A percentile compares a stretch with the other conserved stretches of the same genome.
Evolutionary conservation across 257 asterid species (phyloP).

Genomic region (Salvia miltiorrhiza): DNA sequence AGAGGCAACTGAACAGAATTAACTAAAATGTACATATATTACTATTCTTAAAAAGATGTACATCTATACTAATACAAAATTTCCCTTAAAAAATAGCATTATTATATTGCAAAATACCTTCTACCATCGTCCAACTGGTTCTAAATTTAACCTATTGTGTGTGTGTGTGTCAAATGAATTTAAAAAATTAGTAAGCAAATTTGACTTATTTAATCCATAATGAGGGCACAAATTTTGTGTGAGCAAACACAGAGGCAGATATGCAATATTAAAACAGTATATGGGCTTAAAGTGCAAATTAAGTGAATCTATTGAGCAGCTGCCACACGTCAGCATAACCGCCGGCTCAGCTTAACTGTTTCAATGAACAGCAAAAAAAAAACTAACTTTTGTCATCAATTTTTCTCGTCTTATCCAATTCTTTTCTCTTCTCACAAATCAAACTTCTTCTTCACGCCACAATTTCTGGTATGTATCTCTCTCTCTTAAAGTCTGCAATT

Average conservation of each 20-base stretch:
- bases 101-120: no score
- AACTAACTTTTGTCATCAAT: constrained; percentile 9
- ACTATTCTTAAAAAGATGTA: no score
- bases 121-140: no score
- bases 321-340: constrained; percentile 32
- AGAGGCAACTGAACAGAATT: neutral
- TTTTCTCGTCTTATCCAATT: neutral
- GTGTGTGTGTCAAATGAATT: no score
- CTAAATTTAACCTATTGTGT: no score
- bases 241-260: neutral
- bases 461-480: constrained; percentile 17
- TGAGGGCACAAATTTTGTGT: no score
- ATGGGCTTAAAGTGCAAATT: neutral
- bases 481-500: neutral
- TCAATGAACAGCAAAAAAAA: neutral
- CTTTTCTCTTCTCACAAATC: constrained; percentile 16
- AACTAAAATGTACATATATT: no score
- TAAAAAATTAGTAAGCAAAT: no score
- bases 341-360: constrained; percentile 27
- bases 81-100: no score
- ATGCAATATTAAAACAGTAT: neutral
- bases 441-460: neutral
- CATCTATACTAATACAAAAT: no score
- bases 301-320: neutral
- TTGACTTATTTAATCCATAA: no score